Percentiles rank a stretch among this genome's conserved stretches.
Conservation (phyloP, 2,329 filamentous ascomycete species). For the Stenocarpella maydis region DNA sequence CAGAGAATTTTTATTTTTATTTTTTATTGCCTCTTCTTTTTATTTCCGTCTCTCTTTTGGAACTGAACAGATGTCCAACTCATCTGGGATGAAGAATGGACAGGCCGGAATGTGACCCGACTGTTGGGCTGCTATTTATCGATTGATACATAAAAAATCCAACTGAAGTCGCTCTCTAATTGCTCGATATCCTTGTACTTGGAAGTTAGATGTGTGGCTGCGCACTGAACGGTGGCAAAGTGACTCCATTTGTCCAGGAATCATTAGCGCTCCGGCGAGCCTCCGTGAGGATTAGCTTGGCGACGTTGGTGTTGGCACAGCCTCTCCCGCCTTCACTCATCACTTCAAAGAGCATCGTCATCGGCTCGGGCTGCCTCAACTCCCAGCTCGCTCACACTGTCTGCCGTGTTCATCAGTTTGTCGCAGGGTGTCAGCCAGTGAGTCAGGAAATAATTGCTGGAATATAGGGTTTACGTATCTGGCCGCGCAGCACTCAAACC, state of each 20-base stretch:
- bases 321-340: background rate
- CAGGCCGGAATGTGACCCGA: background rate
- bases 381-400: background rate
- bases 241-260: background rate
- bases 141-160: slow-evolving; percentile 11
- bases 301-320: slow-evolving; percentile 12
- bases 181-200: background rate
- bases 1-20: background rate
- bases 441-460: background rate
- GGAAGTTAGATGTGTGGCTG: background rate
- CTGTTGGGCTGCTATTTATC: background rate
- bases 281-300: background rate
- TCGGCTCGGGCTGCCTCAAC: background rate
- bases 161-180: slow-evolving; percentile 28
- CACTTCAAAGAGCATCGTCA: background rate
- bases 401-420: background rate
- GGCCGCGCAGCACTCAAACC: background rate
- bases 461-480: background rate
- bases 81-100: slow-evolving; percentile 30
- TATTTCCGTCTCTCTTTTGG: background rate
- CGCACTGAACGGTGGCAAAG: background rate
- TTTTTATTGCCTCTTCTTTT: background rate
- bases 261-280: background rate
- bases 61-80: slow-evolving; percentile 35
- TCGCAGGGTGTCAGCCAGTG: background rate